Conservation (phyloP, 2,329 filamentous ascomycete genomes). For the Ophiostoma triangulosporum region DNA sequence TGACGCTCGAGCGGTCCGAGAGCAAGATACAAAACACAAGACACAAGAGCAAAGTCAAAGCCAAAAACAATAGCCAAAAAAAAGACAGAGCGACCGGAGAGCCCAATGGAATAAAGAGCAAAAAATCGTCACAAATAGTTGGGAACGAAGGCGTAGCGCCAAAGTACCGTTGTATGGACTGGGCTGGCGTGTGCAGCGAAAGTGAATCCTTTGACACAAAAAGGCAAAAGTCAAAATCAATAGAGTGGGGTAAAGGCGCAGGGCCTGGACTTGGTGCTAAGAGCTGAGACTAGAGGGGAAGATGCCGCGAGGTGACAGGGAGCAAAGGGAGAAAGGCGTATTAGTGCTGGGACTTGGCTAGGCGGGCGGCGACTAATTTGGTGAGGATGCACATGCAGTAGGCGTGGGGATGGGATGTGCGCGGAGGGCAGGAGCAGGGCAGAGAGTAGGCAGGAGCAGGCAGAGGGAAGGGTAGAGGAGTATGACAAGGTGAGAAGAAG, state of each 20-base stretch:
- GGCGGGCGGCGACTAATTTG: background rate
- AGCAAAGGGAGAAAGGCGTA: conserved; percentile 1
- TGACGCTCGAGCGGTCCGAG: too few relatives aligned
- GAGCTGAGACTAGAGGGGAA: background rate
- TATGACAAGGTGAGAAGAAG: background rate
- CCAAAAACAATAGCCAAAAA: background rate
- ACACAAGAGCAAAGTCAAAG: background rate
- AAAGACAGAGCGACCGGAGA: background rate
- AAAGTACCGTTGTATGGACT: background rate
- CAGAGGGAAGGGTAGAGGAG: background rate
- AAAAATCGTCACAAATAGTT: background rate
- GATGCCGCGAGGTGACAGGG: background rate
- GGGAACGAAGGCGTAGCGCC: background rate
- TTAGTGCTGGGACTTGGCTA: background rate
- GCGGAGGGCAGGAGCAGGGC: background rate
- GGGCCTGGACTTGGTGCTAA: background rate
- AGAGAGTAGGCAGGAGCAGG: background rate
- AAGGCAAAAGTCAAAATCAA: background rate
- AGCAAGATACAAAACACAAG: too few relatives aligned
- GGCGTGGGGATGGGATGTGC: too few relatives aligned
- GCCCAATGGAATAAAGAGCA: conserved; percentile 2
- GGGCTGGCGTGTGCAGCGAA: background rate
- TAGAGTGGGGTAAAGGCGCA: conserved; percentile 2
- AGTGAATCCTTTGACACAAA: background rate
- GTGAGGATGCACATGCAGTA: background rate